Evolutionary conservation across 129 eudicot species (phyloP).

Genomic region (Arctium lappa): DNA sequence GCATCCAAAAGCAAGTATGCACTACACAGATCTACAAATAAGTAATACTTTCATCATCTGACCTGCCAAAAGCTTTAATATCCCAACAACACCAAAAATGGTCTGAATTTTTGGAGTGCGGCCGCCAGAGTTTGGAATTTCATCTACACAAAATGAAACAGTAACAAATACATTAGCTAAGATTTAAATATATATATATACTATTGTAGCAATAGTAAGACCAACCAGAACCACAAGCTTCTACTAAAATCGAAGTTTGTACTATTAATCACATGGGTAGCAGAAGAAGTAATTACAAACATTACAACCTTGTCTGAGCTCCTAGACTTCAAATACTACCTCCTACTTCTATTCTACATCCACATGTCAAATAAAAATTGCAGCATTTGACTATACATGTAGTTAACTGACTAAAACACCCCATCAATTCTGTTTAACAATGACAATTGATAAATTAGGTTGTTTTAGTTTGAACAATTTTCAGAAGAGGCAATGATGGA

Average conservation of each 20-base stretch:
- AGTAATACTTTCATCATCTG: constrained; percentile 4
- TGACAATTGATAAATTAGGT: neutral
- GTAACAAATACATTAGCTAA: neutral
- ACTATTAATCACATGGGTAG: neutral
- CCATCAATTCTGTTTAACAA: neutral
- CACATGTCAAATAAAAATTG: neutral
- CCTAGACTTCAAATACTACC: neutral
- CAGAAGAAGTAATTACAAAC: neutral
- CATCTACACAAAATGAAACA: constrained; percentile 45
- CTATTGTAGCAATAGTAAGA: neutral
- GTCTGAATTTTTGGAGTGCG: constrained; percentile 70
- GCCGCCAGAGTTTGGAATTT: constrained; percentile 45
- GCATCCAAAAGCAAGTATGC: constrained; percentile 1
- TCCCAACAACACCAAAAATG: constrained; percentile 82
- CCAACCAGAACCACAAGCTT: neutral
- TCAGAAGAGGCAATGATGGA: neutral
- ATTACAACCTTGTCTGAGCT: neutral
- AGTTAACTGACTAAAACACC: neutral
- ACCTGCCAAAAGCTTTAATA: constrained; percentile 89
- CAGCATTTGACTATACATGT: neutral
- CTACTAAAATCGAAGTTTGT: neutral
- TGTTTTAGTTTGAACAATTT: neutral
- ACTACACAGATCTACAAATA: neutral
- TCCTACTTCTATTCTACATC: constrained; percentile 1
- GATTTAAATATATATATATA: constrained; percentile 8